Evolutionary conservation across 352 stramenopile genomes (phyloP), one percentile per base, ranked within the genome.

Genomic region (Globisporangium megalacanthum): DNA sequence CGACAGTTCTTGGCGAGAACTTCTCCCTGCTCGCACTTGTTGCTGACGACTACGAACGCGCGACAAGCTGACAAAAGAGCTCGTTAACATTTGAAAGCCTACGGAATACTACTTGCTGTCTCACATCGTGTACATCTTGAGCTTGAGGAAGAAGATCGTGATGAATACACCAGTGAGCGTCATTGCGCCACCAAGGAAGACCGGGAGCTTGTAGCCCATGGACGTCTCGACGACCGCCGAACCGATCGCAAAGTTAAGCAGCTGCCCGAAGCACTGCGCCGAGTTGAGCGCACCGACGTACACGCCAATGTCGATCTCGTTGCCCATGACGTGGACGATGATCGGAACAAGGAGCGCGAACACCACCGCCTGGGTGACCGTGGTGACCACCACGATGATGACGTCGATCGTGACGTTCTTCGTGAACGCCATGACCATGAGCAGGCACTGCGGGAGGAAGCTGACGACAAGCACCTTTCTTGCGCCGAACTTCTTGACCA

Each of bases 101-200:
- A 29, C 25, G n/a, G n/a, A 29, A 29, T 29, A 29, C 1, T n/a
- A 29, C 25, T 29, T 29, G 25, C 25, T 29, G 4, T 29, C 25
- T 29, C 25, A 29, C 25, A 29, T 29, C 25, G 25, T 29, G 66
- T 83, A 63, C 80, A 92, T 90, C 49, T 92, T 75, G 62, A 94
- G 81, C 13, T 58, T 65, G 64, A 92, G 77, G 35, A 75, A 84
- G 45, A 61, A 56, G 0, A 84, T 17, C 19, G 68, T 81, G 46
- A 92, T 63, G 46, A 92, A 17, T 3, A 83, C 72, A 0, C 64
- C 82, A 4, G 88, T 6, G n/a, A 85, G 69, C 9, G 73, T 90
- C 37, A 90, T 57, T 11, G 36, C 44, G 14, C 59, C 56, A 22
- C 66, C 66, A 13, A 73, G 31, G n/a, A 45, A 25, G 4, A 52